These are phyloP conservation scores for Aspergillus homomorphus DNA, from an alignment of 495 filamentous ascomycete species.

Conservation along the genomic window DNA sequence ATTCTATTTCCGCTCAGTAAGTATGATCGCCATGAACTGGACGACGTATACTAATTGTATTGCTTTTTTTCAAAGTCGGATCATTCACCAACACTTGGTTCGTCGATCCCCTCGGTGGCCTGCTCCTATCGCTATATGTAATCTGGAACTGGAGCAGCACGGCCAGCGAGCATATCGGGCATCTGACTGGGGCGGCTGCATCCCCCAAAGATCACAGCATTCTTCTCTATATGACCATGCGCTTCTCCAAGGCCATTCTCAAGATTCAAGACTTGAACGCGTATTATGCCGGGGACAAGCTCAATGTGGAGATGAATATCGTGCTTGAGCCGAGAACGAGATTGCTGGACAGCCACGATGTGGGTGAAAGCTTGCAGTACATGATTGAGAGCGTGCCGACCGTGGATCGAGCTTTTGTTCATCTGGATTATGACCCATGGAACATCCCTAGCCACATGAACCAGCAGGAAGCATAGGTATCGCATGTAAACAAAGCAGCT, in stretches of 20 bases:
- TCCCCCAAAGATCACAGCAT: constrained; percentile 79
- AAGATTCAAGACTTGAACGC: constrained; percentile 86
- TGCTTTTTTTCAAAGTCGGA: constrained; percentile 52
- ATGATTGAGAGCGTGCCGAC: constrained; percentile 84
- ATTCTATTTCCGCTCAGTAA: constrained; percentile 56
- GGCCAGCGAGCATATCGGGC: constrained; percentile 72
- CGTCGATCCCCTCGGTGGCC: constrained; percentile 79
- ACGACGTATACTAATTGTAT: constrained; percentile 8
- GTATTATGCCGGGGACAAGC: constrained; percentile 85
- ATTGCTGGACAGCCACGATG: constrained; percentile 81
- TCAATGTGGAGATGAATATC: constrained; percentile 82
- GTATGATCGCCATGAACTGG: background rate
- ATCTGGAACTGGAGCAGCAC: constrained; percentile 83
- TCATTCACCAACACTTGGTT: constrained; percentile 77
- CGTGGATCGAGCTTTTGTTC: constrained; percentile 69
- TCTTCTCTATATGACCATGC: constrained; percentile 87
- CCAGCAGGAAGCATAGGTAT: constrained; percentile 39
- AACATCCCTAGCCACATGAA: constrained; percentile 87
- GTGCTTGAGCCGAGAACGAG: constrained; percentile 77
- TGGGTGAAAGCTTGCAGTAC: constrained; percentile 87
- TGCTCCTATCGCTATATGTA: constrained; percentile 76
- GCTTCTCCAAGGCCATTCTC: constrained; percentile 84
- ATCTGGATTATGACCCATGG: constrained; percentile 76
- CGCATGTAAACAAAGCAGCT: background rate
- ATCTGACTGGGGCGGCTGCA: constrained; percentile 79